Conservation (phyloP, 441 rosid genomes). For the Hura crepitans region DNA sequence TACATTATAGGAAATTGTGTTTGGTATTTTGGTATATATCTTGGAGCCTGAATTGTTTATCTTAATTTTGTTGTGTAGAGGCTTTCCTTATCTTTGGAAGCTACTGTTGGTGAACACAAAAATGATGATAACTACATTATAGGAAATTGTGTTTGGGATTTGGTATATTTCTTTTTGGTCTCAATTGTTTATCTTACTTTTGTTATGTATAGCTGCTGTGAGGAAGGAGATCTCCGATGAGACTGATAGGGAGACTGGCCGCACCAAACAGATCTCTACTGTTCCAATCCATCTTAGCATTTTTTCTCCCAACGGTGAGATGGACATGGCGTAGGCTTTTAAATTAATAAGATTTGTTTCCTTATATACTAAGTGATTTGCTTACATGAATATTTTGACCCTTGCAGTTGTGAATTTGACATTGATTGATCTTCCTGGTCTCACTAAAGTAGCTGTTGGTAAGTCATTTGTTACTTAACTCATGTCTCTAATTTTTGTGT, state of each 20-base stretch:
- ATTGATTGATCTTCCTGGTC: conserved; percentile 90
- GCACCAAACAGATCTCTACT: conserved; percentile 67
- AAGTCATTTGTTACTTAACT: conserved; percentile 25
- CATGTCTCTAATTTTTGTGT: neutral
- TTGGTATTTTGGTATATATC: conserved; percentile 9
- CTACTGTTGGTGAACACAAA: neutral
- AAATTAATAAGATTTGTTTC: conserved; percentile 2
- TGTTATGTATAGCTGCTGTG: conserved; percentile 62
- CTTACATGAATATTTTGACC: conserved; percentile 6
- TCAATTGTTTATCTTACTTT: conserved; percentile 14
- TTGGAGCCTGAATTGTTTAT: too few species aligned
- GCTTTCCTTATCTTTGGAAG: neutral
- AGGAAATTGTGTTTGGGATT: neutral
- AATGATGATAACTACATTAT: neutral
- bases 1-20: neutral
- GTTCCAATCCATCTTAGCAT: conserved; percentile 94
- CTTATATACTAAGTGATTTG: neutral
- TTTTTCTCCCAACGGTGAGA: conserved; percentile 83
- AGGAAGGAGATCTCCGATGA: conserved; percentile 87
- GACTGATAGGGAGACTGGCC: conserved; percentile 94
- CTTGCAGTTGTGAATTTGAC: conserved; percentile 89
- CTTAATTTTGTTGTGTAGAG: neutral
- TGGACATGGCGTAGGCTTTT: conserved; percentile 1
- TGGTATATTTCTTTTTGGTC: conserved; percentile 6
- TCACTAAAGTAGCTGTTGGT: conserved; percentile 97